Evolutionary conservation across 495 filamentous ascomycete genomes (phyloP).

Genomic region (Penicillium manginii): DNA sequence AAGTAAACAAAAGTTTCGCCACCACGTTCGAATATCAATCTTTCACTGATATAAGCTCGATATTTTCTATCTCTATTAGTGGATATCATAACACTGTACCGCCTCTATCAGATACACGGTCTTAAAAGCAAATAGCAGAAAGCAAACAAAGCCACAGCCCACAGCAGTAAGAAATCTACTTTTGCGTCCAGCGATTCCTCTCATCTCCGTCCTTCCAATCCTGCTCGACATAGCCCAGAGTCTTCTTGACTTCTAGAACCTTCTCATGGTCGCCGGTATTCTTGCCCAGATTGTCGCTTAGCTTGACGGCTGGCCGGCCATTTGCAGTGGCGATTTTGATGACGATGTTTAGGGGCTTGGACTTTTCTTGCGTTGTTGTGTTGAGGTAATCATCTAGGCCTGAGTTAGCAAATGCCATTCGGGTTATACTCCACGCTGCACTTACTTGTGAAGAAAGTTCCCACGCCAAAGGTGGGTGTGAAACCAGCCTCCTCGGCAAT

Average conservation of each 20-base stretch:
- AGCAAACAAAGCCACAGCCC: background rate
- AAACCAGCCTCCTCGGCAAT: conserved; percentile 81
- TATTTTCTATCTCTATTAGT: conserved; percentile 13
- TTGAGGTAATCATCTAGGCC: conserved; percentile 75
- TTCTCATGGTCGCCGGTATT: conserved; percentile 86
- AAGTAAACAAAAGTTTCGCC: no score
- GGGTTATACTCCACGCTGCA: no score
- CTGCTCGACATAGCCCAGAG: conserved; percentile 83
- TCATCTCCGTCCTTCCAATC: conserved; percentile 85
- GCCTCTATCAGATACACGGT: conserved; percentile 2
- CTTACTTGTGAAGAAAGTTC: conserved; percentile 87
- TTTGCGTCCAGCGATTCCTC: conserved; percentile 71
- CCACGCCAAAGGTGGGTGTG: conserved; percentile 84
- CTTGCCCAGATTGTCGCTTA: conserved; percentile 96
- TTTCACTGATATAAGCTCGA: background rate
- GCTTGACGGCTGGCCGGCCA: conserved; percentile 87
- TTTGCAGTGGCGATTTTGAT: conserved; percentile 89
- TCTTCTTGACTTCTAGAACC: conserved; percentile 80
- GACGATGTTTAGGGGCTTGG: conserved; percentile 93
- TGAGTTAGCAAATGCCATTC: background rate
- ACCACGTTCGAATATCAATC: no score
- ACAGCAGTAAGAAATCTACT: conserved; percentile 9
- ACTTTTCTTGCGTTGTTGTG: conserved; percentile 72
- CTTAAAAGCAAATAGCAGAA: background rate
- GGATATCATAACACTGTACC: conserved; percentile 15